Conservation (phyloP, 352 stramenopile species). For the Saprolegnia diclina region DNA sequence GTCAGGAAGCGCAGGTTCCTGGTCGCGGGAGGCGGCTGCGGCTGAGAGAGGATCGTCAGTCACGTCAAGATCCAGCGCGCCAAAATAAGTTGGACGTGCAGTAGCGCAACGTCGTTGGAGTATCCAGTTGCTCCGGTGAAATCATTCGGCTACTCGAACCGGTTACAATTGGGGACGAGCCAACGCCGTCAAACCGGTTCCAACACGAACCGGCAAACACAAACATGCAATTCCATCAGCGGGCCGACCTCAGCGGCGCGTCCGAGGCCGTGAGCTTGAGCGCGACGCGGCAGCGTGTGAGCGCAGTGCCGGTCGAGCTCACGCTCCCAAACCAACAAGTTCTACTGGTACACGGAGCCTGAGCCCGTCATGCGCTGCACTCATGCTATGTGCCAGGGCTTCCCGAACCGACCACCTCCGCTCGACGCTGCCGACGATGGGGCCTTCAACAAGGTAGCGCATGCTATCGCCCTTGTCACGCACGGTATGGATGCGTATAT, state of each 20-base stretch:
- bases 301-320: conserved; percentile 7
- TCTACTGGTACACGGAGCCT: background rate
- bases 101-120: background rate
- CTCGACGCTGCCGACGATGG: background rate
- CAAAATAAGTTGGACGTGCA: background rate
- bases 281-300: background rate
- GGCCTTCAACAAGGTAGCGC: background rate
- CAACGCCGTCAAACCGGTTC: background rate
- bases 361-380: background rate
- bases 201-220: too few species aligned
- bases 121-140: background rate
- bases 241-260: conserved; percentile 11
- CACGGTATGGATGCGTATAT: background rate
- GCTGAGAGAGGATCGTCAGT: too few species aligned
- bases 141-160: background rate
- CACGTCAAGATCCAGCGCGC: background rate
- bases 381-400: background rate
- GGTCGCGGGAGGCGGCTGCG: background rate
- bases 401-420: background rate
- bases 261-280: background rate
- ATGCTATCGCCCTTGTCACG: too few species aligned
- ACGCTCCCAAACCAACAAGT: conserved; percentile 5
- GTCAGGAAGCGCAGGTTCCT: too few species aligned
- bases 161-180: too few species aligned
- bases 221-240: conserved; percentile 23